Conservation (phyloP, 1,139 yeast genomes). For the Candida tunisiensis region DNA sequence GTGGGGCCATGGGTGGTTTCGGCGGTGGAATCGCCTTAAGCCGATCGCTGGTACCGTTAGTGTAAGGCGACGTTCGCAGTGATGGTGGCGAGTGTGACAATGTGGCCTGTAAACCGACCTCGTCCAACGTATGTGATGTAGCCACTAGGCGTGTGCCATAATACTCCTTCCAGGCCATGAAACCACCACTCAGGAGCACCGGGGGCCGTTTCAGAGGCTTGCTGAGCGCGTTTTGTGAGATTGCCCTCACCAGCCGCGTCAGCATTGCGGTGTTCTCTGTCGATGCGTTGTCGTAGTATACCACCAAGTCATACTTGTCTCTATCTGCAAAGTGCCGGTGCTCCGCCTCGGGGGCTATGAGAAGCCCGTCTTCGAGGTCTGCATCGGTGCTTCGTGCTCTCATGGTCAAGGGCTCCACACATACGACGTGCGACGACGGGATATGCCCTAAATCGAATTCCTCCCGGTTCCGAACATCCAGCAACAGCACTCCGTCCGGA, state of each 20-base stretch:
- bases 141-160: constrained; percentile 17
- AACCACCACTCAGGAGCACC: constrained; percentile 39
- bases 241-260: constrained; percentile 8
- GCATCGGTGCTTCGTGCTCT: constrained; percentile 31
- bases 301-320: constrained; percentile 38
- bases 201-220: constrained; percentile 35
- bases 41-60: no score
- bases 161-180: constrained; percentile 26
- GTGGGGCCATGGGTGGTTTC: neutral
- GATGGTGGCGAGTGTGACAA: no score
- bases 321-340: constrained; percentile 33
- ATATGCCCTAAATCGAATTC: constrained; percentile 48
- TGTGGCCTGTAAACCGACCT: no score
- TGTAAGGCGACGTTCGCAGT: no score
- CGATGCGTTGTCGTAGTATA: constrained; percentile 34
- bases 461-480: constrained; percentile 49
- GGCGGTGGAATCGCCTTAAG: no score
- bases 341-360: constrained; percentile 37
- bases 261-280: constrained; percentile 1
- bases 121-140: no score
- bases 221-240: constrained; percentile 23
- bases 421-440: constrained; percentile 34
- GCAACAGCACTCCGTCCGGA: constrained; percentile 25
- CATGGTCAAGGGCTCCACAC: constrained; percentile 53
- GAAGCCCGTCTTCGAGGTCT: constrained; percentile 42